Evolutionary conservation across 2,329 filamentous ascomycete species (phyloP).

Genomic region (Hypomyces perniciosus): DNA sequence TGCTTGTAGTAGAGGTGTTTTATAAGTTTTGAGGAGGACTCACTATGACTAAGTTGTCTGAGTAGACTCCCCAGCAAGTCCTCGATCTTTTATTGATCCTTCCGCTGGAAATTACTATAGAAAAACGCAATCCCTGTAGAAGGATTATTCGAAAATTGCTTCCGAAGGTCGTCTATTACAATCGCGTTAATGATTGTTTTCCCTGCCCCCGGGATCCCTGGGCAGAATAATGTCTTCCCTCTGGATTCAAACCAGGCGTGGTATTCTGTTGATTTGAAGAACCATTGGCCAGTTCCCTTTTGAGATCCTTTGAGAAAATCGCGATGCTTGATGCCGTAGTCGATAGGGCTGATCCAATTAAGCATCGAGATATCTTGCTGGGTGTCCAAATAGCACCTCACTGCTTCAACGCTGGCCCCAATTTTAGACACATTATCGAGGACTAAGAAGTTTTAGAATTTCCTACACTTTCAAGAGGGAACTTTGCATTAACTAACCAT

Average conservation of each 20-base stretch:
- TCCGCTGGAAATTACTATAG: neutral
- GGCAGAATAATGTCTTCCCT: conserved; percentile 36
- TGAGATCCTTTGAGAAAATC: conserved; percentile 29
- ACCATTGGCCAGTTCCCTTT: conserved; percentile 38
- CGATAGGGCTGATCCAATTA: conserved; percentile 18
- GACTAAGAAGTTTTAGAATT: neutral
- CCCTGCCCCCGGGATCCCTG: conserved; percentile 41
- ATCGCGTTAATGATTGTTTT: conserved; percentile 42
- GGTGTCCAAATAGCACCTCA: too few species aligned
- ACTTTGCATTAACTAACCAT: too few species aligned
- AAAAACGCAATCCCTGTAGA: conserved; percentile 1
- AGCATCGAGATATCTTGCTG: neutral
- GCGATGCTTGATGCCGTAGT: conserved; percentile 33
- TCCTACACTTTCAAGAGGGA: too few species aligned
- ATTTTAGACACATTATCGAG: too few species aligned
- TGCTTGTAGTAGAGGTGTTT: neutral
- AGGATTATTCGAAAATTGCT: too few species aligned
- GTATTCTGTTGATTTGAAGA: conserved; percentile 35
- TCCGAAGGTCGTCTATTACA: conserved; percentile 35
- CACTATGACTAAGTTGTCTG: neutral
- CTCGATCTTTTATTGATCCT: neutral
- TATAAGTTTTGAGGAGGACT: neutral
- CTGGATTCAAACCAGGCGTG: conserved; percentile 23
- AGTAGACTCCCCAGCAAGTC: neutral
- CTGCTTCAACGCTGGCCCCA: too few species aligned